Evolutionary conservation across 129 eudicot genomes (phyloP), one percentile per base, ranked within the genome.

Genomic region (Tanacetum coccineum): DNA sequence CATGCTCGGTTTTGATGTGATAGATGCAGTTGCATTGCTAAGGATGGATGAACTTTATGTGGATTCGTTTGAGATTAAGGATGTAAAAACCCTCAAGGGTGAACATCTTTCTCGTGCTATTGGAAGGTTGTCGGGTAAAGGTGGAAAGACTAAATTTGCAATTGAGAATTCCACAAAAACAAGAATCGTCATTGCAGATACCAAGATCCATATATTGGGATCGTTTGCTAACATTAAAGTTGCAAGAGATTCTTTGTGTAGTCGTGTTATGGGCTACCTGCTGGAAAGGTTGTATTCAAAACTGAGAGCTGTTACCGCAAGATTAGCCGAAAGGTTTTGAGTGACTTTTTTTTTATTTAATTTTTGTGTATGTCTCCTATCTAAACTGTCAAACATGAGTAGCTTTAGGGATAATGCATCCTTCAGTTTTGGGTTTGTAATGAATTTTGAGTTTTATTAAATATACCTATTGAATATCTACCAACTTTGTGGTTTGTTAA

Each of bases 131-230:
- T 81, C 87, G 32, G 96, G 94, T 13, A 85, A 89, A 70, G 96
- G 90, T 18, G 96, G 96, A 39, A 85, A 79, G 57, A 85, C 93
- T 0, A 89, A 81, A 68, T 83, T 86, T 64, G 96, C 90, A 0
- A 86, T 89, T 15, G 96, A 89, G 77, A 89, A 85, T 52, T 72
- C 94, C 0, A 86, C 96, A 3, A 89, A 84, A 72, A 89, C 94
- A 0, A 73, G 96, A 15, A 89, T 89, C 70, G 96, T 89, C 6
- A 83, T 85, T 69, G 94, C 93, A 1, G 92, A 86, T 54, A 67
- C 85, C 0, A 89, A 83, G 86, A 85, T 89, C 66, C 96, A 89
- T 56, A 83, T 89, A 17, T 59, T 89, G 67, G 96, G 96, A 19
- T 83, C 96, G 12, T 86, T 83, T 69, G 55, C 94, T 0, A 85